Conservation (phyloP, 441 rosid species). For the Adansonia grandidieri region DNA sequence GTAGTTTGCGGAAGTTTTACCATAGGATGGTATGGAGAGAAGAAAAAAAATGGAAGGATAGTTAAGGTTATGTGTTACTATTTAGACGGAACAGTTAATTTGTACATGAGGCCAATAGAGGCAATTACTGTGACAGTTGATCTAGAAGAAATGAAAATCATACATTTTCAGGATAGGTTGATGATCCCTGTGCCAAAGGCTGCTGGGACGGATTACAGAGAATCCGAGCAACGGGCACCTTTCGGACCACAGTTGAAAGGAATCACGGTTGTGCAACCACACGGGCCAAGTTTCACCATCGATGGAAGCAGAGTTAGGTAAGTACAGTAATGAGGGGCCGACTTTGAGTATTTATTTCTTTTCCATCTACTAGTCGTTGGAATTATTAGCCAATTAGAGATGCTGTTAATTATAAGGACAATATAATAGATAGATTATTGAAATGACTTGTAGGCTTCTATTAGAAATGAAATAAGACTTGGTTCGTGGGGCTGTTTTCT, state of each 20-base stretch:
- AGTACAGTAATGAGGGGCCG: not conserved
- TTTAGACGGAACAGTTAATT: slow-evolving; percentile 44
- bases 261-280: slow-evolving; percentile 39
- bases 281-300: slow-evolving; percentile 46
- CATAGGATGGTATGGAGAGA: slow-evolving; percentile 39
- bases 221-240: slow-evolving; percentile 29
- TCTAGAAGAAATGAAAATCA: slow-evolving; percentile 38
- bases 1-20: slow-evolving; percentile 30
- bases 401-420: not conserved
- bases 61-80: slow-evolving; percentile 43
- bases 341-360: not conserved
- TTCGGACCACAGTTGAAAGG: slow-evolving; percentile 33
- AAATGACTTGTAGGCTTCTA: not conserved
- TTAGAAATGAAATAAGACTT: not conserved
- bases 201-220: slow-evolving; percentile 42
- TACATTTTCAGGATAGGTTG: slow-evolving; percentile 34
- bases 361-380: not conserved
- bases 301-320: slow-evolving; percentile 40
- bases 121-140: slow-evolving; percentile 40
- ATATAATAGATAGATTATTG: not conserved
- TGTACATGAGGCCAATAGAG: slow-evolving; percentile 44
- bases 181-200: slow-evolving; percentile 41
- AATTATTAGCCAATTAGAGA: not conserved
- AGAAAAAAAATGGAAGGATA: slow-evolving; percentile 16
- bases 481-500: not conserved